Evolutionary conservation across 495 filamentous ascomycete species (phyloP).

Genomic region (Daldinia concentrica): DNA sequence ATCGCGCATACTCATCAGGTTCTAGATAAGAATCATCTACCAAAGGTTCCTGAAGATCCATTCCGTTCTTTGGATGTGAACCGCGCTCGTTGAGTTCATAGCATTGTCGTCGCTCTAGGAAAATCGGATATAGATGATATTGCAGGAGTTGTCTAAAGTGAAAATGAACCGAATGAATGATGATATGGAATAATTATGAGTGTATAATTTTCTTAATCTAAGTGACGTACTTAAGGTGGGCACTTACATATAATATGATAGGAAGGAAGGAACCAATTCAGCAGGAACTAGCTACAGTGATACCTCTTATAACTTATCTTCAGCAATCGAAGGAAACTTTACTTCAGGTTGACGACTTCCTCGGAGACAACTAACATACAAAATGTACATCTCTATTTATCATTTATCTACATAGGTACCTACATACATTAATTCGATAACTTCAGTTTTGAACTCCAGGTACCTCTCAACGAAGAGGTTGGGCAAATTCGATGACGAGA

Average conservation of each 20-base stretch:
- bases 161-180: too few relatives aligned
- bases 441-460: too few relatives aligned
- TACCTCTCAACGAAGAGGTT: too few relatives aligned
- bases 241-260: not conserved
- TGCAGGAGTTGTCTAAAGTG: too few relatives aligned
- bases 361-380: not conserved
- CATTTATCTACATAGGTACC: too few relatives aligned
- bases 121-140: too few relatives aligned
- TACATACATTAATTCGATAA: too few relatives aligned
- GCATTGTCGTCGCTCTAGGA: not conserved
- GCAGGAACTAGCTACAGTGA: not conserved
- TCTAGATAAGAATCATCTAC: conserved; percentile 28
- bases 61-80: not conserved
- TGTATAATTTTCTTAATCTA: not conserved
- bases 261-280: not conserved
- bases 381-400: not conserved
- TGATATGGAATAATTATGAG: too few relatives aligned
- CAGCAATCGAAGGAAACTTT: not conserved
- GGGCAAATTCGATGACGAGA: too few relatives aligned
- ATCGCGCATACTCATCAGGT: conserved; percentile 54
- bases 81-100: not conserved
- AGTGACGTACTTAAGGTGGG: not conserved
- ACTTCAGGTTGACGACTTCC: not conserved
- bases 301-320: not conserved
- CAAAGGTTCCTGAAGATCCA: not conserved